Conservation (phyloP, 2,329 filamentous ascomycete genomes). For the Colletotrichum chrysophilum region DNA sequence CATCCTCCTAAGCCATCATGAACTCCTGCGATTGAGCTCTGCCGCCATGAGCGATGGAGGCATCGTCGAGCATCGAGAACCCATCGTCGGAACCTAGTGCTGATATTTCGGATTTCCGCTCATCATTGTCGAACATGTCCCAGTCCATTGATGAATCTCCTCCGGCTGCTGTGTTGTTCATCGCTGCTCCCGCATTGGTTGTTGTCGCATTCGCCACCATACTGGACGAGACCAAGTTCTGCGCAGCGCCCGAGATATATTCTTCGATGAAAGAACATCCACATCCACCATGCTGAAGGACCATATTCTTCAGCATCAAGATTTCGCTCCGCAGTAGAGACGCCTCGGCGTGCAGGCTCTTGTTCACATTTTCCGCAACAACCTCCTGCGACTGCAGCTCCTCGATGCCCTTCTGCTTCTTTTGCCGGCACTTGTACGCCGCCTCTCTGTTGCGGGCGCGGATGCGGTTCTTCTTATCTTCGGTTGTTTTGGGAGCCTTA, state of each 20-base stretch:
- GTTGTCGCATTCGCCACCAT: not conserved
- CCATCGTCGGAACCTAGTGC: not conserved
- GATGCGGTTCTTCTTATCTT: slow-evolving; percentile 17
- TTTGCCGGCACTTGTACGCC: slow-evolving; percentile 21
- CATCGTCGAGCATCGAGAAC: slow-evolving; percentile 3
- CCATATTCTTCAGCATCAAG: slow-evolving; percentile 20
- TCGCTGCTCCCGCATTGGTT: not conserved
- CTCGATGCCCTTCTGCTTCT: slow-evolving; percentile 21
- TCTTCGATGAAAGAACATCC: slow-evolving; percentile 19
- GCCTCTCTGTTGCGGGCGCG: slow-evolving; percentile 22
- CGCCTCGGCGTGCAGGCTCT: slow-evolving; percentile 7
- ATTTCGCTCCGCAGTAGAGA: slow-evolving; percentile 13
- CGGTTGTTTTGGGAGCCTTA: not conserved
- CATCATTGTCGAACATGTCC: not conserved
- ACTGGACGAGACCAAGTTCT: slow-evolving; percentile 7
- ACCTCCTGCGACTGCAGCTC: slow-evolving; percentile 20
- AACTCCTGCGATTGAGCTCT: not conserved
- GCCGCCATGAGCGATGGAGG: not conserved
- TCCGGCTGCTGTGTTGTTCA: not conserved
- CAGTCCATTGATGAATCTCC: not conserved
- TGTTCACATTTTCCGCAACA: slow-evolving; percentile 23
- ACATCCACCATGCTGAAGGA: slow-evolving; percentile 18
- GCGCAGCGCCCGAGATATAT: slow-evolving; percentile 15
- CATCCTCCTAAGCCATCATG: not conserved
- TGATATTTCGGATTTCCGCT: not conserved